Percentiles rank a stretch among this genome's conserved stretches.
Conservation (phyloP, 108 stramenopile species). For the Aurantiochytrium sp. region DNA sequence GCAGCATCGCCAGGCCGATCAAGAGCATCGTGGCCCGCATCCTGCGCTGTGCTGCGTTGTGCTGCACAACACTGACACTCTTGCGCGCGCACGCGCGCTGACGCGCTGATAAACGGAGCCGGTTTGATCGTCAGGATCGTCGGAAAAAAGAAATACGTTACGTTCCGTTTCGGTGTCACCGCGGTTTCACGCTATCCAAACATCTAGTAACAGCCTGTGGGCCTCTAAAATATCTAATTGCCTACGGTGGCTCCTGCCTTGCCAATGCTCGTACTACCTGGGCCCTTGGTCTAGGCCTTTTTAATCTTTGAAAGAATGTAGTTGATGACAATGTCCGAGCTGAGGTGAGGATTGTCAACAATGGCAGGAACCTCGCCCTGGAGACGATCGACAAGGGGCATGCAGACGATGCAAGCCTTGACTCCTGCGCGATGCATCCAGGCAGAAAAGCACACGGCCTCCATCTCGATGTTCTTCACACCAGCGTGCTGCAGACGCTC, state of each 20-base stretch:
- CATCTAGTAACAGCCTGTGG: too few species aligned
- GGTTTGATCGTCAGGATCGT: too few species aligned
- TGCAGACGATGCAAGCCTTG: neutral
- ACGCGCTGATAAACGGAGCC: too few species aligned
- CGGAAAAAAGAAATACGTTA: too few species aligned
- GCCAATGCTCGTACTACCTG: too few species aligned
- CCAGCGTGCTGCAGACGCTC: neutral
- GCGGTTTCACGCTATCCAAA: too few species aligned
- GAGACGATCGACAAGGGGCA: neutral
- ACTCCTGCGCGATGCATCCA: neutral
- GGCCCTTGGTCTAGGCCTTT: too few species aligned
- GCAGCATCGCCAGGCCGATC: neutral
- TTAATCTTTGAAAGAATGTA: neutral
- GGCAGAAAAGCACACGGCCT: neutral
- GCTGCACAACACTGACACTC: neutral
- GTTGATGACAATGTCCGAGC: neutral
- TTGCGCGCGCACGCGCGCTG: neutral
- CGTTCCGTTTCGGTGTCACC: too few species aligned
- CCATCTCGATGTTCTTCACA: conserved; percentile 5
- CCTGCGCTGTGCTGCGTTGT: neutral
- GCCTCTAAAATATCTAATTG: too few species aligned
- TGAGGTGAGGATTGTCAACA: neutral
- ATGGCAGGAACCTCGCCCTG: neutral
- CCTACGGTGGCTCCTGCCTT: too few species aligned
- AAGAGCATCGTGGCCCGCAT: neutral